Evolutionary conservation across 495 filamentous ascomycete species (phyloP), one percentile per base, ranked within the genome.

Genomic region (Halenospora varia): DNA sequence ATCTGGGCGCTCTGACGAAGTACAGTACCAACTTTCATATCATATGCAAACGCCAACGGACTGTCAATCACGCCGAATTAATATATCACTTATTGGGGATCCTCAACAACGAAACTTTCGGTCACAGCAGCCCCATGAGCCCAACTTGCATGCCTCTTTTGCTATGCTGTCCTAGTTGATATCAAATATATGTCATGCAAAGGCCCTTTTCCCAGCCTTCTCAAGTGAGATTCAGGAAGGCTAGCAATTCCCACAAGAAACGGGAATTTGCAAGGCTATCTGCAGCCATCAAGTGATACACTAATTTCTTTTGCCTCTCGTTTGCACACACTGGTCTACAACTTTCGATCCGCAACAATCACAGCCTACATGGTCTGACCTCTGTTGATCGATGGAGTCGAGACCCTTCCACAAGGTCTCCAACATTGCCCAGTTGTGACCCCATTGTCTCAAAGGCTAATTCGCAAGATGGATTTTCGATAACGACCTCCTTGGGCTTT

Each of bases 11-110:
- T 45, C 13, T n/a, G 42, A 20, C 17, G 42, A 15, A 20, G 18
- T 46, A 22, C 3, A 23, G 17, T 25, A 50, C n/a, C 35, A 50
- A 51, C 44, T 48, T 54, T 26, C 35, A 61, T 47, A 40, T 56
- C 59, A 48, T 47, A 61, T 61, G 59, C 59, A 56, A 51, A 56
- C 53, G n/a, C n/a, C n/a, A n/a, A n/a, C n/a, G n/a, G n/a, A n/a
- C n/a, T n/a, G n/a, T n/a, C n/a, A n/a, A n/a, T n/a, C n/a, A n/a
- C n/a, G n/a, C n/a, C n/a, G n/a, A n/a, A n/a, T n/a, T n/a, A n/a
- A n/a, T n/a, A n/a, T n/a, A n/a, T n/a, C n/a, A n/a, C n/a, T n/a
- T n/a, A n/a, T n/a, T n/a, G n/a, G n/a, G n/a, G n/a, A n/a, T n/a
- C n/a, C n/a, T n/a, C n/a, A n/a, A n/a, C n/a, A n/a, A n/a, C n/a